Evolutionary conservation across 768 basidiomycete species (phyloP).

Genomic region (Suillus spraguei): DNA sequence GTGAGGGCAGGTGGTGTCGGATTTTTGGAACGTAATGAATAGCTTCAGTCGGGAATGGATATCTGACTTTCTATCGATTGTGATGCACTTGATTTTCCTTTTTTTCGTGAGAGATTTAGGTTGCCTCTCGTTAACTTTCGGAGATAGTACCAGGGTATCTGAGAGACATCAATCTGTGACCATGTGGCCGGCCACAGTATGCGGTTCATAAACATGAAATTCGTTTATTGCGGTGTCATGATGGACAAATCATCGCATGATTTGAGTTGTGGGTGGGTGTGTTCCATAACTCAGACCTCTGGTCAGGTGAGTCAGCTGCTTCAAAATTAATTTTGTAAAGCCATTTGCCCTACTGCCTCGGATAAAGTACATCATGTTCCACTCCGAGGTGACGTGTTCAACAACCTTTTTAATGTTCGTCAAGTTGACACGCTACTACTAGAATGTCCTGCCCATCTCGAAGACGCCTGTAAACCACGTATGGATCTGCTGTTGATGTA

Average conservation of each 20-base stretch:
- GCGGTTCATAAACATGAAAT: neutral
- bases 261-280: neutral
- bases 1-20: slow-evolving; percentile 57
- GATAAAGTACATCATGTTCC: neutral
- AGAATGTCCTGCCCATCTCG: neutral
- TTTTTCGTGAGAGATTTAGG: neutral
- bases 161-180: neutral
- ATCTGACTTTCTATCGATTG: neutral
- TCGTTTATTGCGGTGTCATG: neutral
- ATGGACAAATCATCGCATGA: neutral
- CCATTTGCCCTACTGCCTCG: neutral
- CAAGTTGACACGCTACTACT: neutral
- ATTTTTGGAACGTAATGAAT: slow-evolving; percentile 55
- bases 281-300: neutral
- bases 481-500: too few species aligned
- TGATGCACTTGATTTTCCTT: neutral
- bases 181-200: neutral
- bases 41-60: slow-evolving; percentile 4
- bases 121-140: neutral
- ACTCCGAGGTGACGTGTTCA: neutral
- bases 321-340: neutral
- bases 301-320: neutral
- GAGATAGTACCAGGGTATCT: neutral
- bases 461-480: neutral
- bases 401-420: neutral